phyloP scores from a whole-genome alignment of 2,329 filamentous ascomycete species.

The Fusarium guadeloupense region DNA sequence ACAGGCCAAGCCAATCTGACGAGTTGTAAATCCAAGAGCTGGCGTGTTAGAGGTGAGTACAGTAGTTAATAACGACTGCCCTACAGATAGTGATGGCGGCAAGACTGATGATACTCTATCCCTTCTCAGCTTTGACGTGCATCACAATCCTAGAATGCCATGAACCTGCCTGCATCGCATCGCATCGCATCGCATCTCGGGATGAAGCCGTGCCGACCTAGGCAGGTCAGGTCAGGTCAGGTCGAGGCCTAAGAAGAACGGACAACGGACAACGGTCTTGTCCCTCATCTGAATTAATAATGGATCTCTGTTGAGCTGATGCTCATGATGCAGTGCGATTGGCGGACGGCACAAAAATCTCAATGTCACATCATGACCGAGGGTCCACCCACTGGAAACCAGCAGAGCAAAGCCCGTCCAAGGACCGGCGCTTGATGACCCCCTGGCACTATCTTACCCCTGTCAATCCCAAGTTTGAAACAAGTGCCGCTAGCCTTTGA shows the following conservation, averaged over 20 bases:
- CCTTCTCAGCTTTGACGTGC: slow-evolving; percentile 10
- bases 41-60: slow-evolving; percentile 14
- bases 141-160: slow-evolving; percentile 17
- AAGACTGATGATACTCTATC: slow-evolving; percentile 13
- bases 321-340: slow-evolving; percentile 16
- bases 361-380: slow-evolving; percentile 28
- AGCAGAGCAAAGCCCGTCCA: slow-evolving; percentile 22
- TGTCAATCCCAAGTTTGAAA: slow-evolving; percentile 33
- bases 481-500: slow-evolving; percentile 27
- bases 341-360: slow-evolving; percentile 20
- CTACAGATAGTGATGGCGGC: slow-evolving; percentile 22
- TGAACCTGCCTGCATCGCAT: too few species aligned
- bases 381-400: slow-evolving; percentile 37
- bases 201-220: slow-evolving; percentile 5
- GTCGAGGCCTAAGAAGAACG: slow-evolving; percentile 7
- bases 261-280: slow-evolving; percentile 14
- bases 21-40: slow-evolving; percentile 18
- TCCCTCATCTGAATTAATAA: slow-evolving; percentile 4
- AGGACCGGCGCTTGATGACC: slow-evolving; percentile 32
- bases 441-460: slow-evolving; percentile 20
- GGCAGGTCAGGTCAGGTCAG: too few species aligned
- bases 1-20: slow-evolving; percentile 10
- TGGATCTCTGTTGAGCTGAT: slow-evolving; percentile 4
- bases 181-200: too few species aligned
- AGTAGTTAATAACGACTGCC: slow-evolving; percentile 3